Evolutionary conservation across 1,284 basidiomycete genomes (phyloP).

Genomic region (Athelia sp.): DNA sequence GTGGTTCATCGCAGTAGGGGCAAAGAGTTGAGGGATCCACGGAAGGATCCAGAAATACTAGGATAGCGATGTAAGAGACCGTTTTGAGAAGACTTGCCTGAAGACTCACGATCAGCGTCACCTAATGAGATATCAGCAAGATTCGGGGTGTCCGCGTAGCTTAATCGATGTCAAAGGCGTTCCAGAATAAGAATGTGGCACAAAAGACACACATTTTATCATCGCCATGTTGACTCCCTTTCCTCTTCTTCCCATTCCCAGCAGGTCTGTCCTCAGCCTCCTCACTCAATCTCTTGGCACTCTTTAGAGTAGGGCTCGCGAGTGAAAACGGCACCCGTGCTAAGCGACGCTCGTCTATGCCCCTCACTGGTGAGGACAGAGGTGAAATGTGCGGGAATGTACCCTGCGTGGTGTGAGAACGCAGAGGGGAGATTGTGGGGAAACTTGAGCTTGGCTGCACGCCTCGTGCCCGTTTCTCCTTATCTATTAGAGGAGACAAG

Average conservation of each 20-base stretch:
- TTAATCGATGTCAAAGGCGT: background rate
- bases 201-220: conserved; percentile 16
- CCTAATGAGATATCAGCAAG: background rate
- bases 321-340: conserved; percentile 4
- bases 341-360: background rate
- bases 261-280: background rate
- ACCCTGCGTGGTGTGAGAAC: background rate
- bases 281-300: conserved; percentile 26
- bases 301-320: conserved; percentile 48
- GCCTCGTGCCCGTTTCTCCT: no score
- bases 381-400: background rate
- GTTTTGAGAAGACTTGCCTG: background rate
- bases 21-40: conserved; percentile 36
- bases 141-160: conserved; percentile 3
- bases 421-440: background rate
- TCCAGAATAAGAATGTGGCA: conserved; percentile 1
- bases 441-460: background rate
- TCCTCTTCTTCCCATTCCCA: conserved; percentile 25
- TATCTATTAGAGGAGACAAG: no score
- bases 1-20: conserved; percentile 42
- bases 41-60: background rate
- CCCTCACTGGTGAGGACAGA: background rate
- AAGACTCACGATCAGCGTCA: background rate
- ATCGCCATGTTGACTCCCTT: conserved; percentile 24
- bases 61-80: background rate